phyloP scores from a whole-genome alignment of 352 stramenopile genomes.

The Globisporangium perplexum region DNA sequence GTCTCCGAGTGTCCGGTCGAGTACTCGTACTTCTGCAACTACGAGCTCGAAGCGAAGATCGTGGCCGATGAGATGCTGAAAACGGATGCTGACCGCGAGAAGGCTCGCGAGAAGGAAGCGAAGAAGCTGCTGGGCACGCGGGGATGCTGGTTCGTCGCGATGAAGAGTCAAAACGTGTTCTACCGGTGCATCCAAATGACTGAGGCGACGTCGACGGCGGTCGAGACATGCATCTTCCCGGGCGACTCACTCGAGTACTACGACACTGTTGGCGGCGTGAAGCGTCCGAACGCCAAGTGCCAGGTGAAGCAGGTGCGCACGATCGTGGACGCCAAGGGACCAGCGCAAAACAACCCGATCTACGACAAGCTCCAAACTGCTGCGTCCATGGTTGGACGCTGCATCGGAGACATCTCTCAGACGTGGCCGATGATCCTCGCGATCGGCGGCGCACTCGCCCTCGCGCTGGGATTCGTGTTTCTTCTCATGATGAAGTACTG shows the following conservation, averaged over 20 bases:
- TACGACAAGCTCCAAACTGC: slow-evolving; percentile 61
- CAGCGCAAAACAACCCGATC: slow-evolving; percentile 66
- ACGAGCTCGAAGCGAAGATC: slow-evolving; percentile 58
- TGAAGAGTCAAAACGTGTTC: slow-evolving; percentile 58
- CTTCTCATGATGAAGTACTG: slow-evolving; percentile 68
- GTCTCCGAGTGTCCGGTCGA: slow-evolving; percentile 41
- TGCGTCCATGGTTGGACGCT: slow-evolving; percentile 38
- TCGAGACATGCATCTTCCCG: slow-evolving; percentile 68
- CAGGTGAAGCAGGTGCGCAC: slow-evolving; percentile 65
- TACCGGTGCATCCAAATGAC: slow-evolving; percentile 79
- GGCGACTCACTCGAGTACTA: slow-evolving; percentile 68
- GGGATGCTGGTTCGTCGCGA: slow-evolving; percentile 63
- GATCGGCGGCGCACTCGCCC: slow-evolving; percentile 34
- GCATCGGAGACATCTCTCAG: slow-evolving; percentile 66
- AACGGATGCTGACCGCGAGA: slow-evolving; percentile 34
- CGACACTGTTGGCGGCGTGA: slow-evolving; percentile 33
- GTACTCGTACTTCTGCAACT: slow-evolving; percentile 67
- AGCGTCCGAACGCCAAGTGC: slow-evolving; percentile 57
- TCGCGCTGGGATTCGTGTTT: slow-evolving; percentile 63
- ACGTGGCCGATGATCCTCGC: slow-evolving; percentile 48
- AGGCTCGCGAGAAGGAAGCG: slow-evolving; percentile 38
- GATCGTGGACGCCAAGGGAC: slow-evolving; percentile 40
- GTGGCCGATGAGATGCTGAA: slow-evolving; percentile 25
- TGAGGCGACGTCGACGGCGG: slow-evolving; percentile 44
- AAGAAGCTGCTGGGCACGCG: slow-evolving; percentile 26